Conservation (phyloP, 73 alveolate species). For the Urostyla sp. region DNA sequence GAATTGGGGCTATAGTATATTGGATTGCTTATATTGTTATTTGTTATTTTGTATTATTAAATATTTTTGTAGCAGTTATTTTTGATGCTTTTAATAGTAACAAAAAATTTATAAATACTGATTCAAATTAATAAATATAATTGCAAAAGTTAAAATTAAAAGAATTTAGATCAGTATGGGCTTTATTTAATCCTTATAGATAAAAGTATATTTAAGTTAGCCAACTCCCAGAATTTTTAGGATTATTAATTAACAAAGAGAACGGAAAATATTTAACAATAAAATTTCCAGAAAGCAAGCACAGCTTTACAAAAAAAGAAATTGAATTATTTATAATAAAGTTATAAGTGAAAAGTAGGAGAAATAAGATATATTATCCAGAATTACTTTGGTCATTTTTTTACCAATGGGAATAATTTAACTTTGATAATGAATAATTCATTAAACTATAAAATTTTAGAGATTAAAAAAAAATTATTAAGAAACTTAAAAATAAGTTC, state of each 20-base stretch:
- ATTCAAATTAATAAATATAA: slow-evolving; percentile 1
- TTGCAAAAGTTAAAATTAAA: slow-evolving; percentile 26
- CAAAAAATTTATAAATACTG: slow-evolving; percentile 1
- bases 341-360: slow-evolving; percentile 8
- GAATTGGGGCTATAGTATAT: background rate
- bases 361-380: slow-evolving; percentile 42
- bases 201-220: background rate
- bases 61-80: slow-evolving; percentile 63
- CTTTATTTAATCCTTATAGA: slow-evolving; percentile 49
- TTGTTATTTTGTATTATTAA: slow-evolving; percentile 32
- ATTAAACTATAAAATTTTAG: slow-evolving; percentile 16
- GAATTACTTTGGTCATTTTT: slow-evolving; percentile 61
- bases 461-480: background rate
- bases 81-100: slow-evolving; percentile 49
- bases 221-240: slow-evolving; percentile 33
- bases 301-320: slow-evolving; percentile 5
- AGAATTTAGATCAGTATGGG: slow-evolving; percentile 37
- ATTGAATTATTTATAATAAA: too few relatives aligned
- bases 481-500: slow-evolving; percentile 10
- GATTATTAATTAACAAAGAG: slow-evolving; percentile 52
- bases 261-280: slow-evolving; percentile 5
- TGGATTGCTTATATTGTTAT: slow-evolving; percentile 27
- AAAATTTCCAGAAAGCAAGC: slow-evolving; percentile 24
- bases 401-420: slow-evolving; percentile 19
- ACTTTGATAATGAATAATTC: slow-evolving; percentile 48